phyloP scores from a whole-genome alignment of 257 asterid genomes.

The Primulina huaijiensis region DNA sequence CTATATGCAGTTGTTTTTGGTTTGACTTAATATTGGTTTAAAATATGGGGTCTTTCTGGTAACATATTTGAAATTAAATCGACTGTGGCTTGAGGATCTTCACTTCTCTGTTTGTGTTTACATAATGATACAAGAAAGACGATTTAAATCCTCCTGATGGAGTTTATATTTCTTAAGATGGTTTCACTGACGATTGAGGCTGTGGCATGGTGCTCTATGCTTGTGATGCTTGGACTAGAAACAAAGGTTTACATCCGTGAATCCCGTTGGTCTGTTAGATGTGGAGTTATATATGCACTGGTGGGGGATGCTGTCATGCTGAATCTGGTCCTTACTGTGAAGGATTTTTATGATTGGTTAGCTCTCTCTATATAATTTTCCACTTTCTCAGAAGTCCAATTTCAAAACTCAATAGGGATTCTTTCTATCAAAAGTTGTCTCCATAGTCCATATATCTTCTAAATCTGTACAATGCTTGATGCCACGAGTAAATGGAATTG shows the following conservation, averaged over 20 bases:
- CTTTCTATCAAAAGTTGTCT: too few relatives aligned
- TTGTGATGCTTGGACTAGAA: slow-evolving; percentile 70
- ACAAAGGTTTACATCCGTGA: slow-evolving; percentile 70
- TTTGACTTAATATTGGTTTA: background rate
- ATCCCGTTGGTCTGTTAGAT: slow-evolving; percentile 82
- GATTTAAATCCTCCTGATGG: background rate
- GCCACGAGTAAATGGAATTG: slow-evolving; percentile 1
- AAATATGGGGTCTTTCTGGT: background rate
- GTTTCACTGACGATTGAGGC: slow-evolving; percentile 64
- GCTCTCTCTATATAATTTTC: slow-evolving; percentile 32
- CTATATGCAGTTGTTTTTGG: background rate
- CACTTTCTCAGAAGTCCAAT: background rate
- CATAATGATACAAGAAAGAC: background rate
- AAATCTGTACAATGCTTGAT: background rate
- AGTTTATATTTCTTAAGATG: slow-evolving; percentile 41
- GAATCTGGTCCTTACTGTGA: slow-evolving; percentile 57
- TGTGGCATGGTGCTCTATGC: slow-evolving; percentile 78
- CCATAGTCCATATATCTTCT: background rate
- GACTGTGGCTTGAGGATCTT: background rate
- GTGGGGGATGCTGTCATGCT: slow-evolving; percentile 82
- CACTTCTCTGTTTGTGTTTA: background rate
- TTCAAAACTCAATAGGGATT: background rate
- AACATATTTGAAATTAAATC: background rate
- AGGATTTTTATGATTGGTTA: slow-evolving; percentile 60
- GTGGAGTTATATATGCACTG: slow-evolving; percentile 71